Evolutionary conservation across 2,329 filamentous ascomycete genomes (phyloP), one percentile per base, ranked within the genome.

Genomic region (Zalaria sp.): DNA sequence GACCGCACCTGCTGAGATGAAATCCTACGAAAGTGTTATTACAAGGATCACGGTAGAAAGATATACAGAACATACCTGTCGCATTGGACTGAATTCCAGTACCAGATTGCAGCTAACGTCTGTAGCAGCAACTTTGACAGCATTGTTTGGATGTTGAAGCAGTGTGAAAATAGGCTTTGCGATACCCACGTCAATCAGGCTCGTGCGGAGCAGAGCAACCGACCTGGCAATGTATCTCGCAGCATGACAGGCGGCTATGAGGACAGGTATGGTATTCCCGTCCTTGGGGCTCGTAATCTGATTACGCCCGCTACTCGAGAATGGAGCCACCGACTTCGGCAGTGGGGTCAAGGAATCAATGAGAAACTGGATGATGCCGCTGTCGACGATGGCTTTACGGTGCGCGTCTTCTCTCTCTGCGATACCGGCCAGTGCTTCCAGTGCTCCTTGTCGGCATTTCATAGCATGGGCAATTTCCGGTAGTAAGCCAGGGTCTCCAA

Each of bases 31-130:
- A 18, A 28, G 3, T 34, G 44, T 39, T 45, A 43, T 28, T 29
- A 37, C 25, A 25, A 9, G 11, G 11, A 36, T 35, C 26, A 18
- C 25, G 35, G 10, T 27, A 29, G 27, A 27, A 37, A 27, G 28
- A 25, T 34, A 36, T 27, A 28, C 27, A 7, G 32, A 41, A 68
- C 79, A 67, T 59, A 89, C 85, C 58, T 86, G 79, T 59, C 85
- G 80, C 77, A 95, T 87, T 1, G 91, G 88, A 55, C 88, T 95
- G 52, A 93, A 84, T 47, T 93, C 85, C 37, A 87, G 69, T 4
- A 93, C 74, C 38, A 98, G 63, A 58, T 98, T 98, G 52, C 81
- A 86, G 34, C 93, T 75, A 5, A 82, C 80, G 31, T 83, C 80
- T 0, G 86, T 93, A 4, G 89, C 86, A 38, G 87, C 86, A 55